Percentiles rank a stretch among this genome's conserved stretches.
These are phyloP conservation scores for Pseudoscleropodium purum DNA, from an alignment of 225 moss, liverwort and hornwort species.

Conservation along the genomic window DNA sequence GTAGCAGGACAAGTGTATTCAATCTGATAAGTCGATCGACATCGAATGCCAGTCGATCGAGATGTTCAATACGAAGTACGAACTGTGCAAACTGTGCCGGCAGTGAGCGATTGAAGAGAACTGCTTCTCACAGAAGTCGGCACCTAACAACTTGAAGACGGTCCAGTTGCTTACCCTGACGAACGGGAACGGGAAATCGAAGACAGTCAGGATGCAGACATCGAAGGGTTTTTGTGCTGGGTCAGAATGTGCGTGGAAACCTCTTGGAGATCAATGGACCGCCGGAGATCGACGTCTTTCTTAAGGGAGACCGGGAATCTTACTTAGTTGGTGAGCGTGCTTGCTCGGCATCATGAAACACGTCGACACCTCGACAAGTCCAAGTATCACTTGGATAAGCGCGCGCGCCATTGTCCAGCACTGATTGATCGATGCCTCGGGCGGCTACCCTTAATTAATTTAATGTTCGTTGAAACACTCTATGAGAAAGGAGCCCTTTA, in stretches of 20 bases:
- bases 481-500: background rate
- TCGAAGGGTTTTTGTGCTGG: conserved; percentile 15
- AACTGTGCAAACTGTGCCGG: background rate
- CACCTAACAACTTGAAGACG: background rate
- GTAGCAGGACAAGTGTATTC: too few species aligned
- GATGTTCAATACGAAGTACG: background rate
- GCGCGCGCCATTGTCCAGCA: background rate
- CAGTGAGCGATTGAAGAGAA: background rate
- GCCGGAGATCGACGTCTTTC: background rate
- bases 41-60: background rate
- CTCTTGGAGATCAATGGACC: background rate
- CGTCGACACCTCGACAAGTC: conserved; percentile 27
- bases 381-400: conserved; percentile 48
- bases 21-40: background rate
- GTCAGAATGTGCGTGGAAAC: conserved; percentile 21
- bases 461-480: background rate
- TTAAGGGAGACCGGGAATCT: conserved; percentile 45
- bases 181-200: too few species aligned
- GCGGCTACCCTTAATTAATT: background rate
- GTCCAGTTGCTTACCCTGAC: background rate
- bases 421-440: background rate
- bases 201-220: background rate
- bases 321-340: conserved; percentile 40
- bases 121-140: background rate
- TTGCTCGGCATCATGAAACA: conserved; percentile 40